Evolutionary conservation across 1,284 basidiomycete species (phyloP), one percentile per base, ranked within the genome.

Genomic region (Ceratobasidium papillatum): DNA sequence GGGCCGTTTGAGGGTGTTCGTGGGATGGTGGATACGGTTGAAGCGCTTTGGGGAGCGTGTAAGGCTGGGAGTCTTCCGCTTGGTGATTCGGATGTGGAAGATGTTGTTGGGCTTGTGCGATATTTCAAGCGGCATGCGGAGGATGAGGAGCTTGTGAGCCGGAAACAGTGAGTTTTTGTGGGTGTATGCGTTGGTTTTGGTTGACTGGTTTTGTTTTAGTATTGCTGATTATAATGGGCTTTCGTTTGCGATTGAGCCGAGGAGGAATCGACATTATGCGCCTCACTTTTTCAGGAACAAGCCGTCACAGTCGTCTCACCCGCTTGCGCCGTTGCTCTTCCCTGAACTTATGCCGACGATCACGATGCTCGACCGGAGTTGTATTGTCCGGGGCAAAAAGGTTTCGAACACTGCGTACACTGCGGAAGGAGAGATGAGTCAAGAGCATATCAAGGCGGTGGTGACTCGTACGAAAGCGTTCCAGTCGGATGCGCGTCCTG

Each of bases 171-270:
- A 64, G 64, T 41, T 8, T 63, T 45, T 63, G 9, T 17, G 69
- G 69, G 30, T 72, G 22, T 72, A 72, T 72, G 69, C 69, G 56
- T 36, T 45, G 27, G 27, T 27, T 30, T 52, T 38, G 1, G 41
- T 47, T 61, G 56, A 74, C 22, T 36, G 34, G 58, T 36, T 49
- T 43, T 25, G 45, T 30, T 12, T 71, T 51, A 93, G 92, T n/a
- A 83, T 92, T 75, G 89, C 92, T 17, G 90, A 92, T 76, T 93
- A 92, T 78, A 90, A 92, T 86, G 88, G 90, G 0, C 84, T 93
- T 12, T 94, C 93, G 1, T 81, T 93, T 51, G 89, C 90, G 32
- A 88, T 89, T 17, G 93, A 94, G 79, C 88, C 92, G 14, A 86
- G 88, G 25, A 84, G 88, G 25, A 90, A 86, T 78, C 90, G 91